Evolutionary conservation across 306 rosid species (phyloP).

Genomic region (Delonix regia): DNA sequence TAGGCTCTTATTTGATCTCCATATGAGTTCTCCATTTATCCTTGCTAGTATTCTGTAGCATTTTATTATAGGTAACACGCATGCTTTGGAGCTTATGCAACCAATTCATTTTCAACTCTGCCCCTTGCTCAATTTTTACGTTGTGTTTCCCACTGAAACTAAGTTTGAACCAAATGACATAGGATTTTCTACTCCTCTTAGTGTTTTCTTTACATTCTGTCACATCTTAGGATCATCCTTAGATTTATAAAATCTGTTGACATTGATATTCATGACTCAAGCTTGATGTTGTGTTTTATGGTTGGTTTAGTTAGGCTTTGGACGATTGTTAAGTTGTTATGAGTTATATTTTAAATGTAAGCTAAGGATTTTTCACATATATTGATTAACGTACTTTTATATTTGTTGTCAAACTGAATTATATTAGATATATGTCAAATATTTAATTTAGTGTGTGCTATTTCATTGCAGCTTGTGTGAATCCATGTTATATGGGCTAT

Average conservation of each 20-base stretch:
- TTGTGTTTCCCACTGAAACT: neutral
- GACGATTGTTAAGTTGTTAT: neutral
- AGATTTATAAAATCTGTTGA: neutral
- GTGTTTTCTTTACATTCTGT: neutral
- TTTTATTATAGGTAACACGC: neutral
- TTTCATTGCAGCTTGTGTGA: neutral
- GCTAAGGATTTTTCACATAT: neutral
- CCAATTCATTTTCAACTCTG: neutral
- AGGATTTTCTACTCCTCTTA: neutral
- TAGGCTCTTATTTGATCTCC: no score
- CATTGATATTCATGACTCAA: neutral
- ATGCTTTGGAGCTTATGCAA: neutral
- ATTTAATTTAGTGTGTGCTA: neutral
- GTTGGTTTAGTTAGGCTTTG: neutral
- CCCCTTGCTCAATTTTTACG: neutral
- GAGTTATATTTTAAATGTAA: neutral
- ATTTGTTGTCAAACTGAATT: neutral
- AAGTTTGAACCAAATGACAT: neutral
- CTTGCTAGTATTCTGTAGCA: neutral
- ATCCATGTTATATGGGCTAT: neutral
- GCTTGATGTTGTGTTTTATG: neutral
- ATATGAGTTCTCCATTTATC: no score
- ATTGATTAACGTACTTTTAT: neutral
- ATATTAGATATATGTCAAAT: neutral
- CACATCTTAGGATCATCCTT: neutral